Percentiles rank a stretch among this genome's conserved stretches.
Conservation (phyloP, 768 basidiomycete genomes). For the Termitomyces sp. region DNA sequence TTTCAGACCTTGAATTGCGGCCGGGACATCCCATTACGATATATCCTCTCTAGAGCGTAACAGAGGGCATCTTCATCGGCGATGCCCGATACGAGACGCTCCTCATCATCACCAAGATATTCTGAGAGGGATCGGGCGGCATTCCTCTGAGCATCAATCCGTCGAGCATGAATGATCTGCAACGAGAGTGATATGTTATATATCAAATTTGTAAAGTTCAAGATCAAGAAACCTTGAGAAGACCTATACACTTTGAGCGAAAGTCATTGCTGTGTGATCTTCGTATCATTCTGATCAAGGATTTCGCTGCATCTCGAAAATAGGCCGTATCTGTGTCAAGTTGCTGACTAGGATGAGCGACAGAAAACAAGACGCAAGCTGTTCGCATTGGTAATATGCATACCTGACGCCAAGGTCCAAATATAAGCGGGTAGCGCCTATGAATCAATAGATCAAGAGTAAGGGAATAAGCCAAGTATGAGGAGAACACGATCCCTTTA, state of each 20-base stretch:
- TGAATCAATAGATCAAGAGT: background rate
- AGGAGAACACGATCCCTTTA: conserved; percentile 21
- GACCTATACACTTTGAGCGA: conserved; percentile 33
- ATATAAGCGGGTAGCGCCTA: conserved; percentile 76
- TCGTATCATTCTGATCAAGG: conserved; percentile 44
- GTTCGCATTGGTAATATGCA: conserved; percentile 6
- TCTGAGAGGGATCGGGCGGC: conserved; percentile 24
- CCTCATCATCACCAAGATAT: conserved; percentile 16
- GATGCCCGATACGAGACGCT: conserved; percentile 11
- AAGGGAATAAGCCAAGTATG: background rate
- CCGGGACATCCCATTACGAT: conserved; percentile 34
- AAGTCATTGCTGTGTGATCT: conserved; percentile 50
- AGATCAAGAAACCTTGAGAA: conserved; percentile 39
- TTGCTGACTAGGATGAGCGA: conserved; percentile 35
- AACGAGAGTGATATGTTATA: background rate
- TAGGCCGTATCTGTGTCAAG: conserved; percentile 47
- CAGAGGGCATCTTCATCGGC: conserved; percentile 33
- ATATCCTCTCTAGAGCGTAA: conserved; percentile 39
- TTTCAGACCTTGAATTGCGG: conserved; percentile 43
- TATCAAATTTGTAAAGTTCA: background rate
- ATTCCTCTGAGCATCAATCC: conserved; percentile 18
- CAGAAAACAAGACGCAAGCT: background rate
- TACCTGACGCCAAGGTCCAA: conserved; percentile 66
- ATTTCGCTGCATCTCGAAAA: conserved; percentile 43
- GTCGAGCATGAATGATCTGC: conserved; percentile 25